Evolutionary conservation across 2,329 filamentous ascomycete genomes (phyloP), one percentile per base, ranked within the genome.

Genomic region (Penicillium sp.): DNA sequence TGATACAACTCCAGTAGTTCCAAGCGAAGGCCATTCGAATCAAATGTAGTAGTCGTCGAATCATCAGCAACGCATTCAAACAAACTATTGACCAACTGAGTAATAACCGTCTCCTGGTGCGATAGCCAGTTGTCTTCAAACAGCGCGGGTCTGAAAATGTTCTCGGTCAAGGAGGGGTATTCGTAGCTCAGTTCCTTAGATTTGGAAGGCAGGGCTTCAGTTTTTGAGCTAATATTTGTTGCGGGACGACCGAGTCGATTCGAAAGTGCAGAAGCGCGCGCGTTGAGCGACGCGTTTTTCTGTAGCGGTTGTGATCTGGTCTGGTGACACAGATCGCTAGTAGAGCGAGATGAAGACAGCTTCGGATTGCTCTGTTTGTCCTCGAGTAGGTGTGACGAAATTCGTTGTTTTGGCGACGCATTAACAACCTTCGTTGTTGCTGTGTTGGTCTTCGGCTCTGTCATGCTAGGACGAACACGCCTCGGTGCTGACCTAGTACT

Each of bases 51-150:
- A 4, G 6, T 27, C 12, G 5, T 9, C 18, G 32, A 18, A 4
- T 44, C 41, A 2, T 44, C 36, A 35, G 42, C 41, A 0, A 62
- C 57, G 3, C 65, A 55, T 23, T 69, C 58, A 48, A 79, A 76
- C 32, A 80, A 60, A 10, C 65, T 64, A 54, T 82, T 82, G 31
- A 77, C 56, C 5, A 81, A 62, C 51, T 80, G 77, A 0, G 76
- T 76, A 30, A 82, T 71, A 25, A 75, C 72, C 14, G 74, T 63
- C 52, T 82, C 78, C 51, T 82, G 77, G 43, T 80, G 73, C 9
- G 65, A 68, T 25, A 82, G 71, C 77, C 78, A 82, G 39, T 73
- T 68, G 30, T 80, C 76, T 50, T 81, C 77, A 54, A 80, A 80
- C 46, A 82, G 65, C 36, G 73, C 68, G n/a, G 76, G 69, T 32